A percentile compares a stretch with the other conserved stretches of the same genome.
Conservation (phyloP, 305 asterid genomes). For the Solanum chacoense region DNA sequence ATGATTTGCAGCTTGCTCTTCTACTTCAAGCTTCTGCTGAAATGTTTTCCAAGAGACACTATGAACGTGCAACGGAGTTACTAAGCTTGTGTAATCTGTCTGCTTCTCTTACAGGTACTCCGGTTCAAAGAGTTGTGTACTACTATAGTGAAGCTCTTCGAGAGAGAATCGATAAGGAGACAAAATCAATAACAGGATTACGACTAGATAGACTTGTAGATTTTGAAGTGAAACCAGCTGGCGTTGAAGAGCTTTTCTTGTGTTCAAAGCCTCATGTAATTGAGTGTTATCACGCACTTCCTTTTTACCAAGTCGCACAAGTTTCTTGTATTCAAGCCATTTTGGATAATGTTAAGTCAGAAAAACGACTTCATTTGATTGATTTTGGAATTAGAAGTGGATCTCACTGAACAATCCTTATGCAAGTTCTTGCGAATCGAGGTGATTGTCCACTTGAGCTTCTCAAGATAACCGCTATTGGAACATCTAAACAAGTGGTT, state of each 20-base stretch:
- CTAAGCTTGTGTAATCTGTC: neutral
- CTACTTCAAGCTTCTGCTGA: slow-evolving; percentile 22
- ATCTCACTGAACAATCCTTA: slow-evolving; percentile 1
- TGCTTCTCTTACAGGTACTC: slow-evolving; percentile 7
- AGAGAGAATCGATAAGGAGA: slow-evolving; percentile 11
- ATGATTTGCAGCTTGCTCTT: slow-evolving; percentile 10
- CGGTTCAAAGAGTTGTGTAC: slow-evolving; percentile 18
- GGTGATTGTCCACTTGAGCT: slow-evolving; percentile 10
- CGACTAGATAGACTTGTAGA: neutral
- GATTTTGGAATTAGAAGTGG: slow-evolving; percentile 9
- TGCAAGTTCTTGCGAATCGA: slow-evolving; percentile 14
- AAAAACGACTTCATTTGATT: slow-evolving; percentile 6
- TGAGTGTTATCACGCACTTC: neutral
- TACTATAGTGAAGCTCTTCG: slow-evolving; percentile 14
- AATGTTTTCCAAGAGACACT: slow-evolving; percentile 4
- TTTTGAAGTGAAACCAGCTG: neutral
- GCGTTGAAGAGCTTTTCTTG: neutral
- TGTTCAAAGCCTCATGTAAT: neutral
- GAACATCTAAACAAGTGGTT: slow-evolving; percentile 8
- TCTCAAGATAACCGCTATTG: slow-evolving; percentile 39
- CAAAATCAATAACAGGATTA: neutral
- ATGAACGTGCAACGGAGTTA: slow-evolving; percentile 12
- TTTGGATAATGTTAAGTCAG: neutral
- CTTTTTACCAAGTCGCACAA: slow-evolving; percentile 1
- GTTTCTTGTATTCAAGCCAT: slow-evolving; percentile 5